Evolutionary conservation across 805 yeast species (phyloP).

Genomic region (Candida methanosorbosa): DNA sequence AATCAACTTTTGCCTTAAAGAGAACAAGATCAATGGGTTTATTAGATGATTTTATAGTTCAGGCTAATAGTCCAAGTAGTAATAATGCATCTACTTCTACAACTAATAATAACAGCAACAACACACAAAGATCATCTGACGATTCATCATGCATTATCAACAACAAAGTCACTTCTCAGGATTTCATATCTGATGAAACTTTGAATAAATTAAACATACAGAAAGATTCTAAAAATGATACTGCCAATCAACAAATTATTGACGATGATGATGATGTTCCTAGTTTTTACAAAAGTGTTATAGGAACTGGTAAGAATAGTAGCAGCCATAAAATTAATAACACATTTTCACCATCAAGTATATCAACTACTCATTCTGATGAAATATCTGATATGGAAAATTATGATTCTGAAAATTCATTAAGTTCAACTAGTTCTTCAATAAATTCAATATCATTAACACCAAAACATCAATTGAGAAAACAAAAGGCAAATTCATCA

Average conservation of each 20-base stretch:
- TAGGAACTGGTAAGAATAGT: slow-evolving; percentile 9
- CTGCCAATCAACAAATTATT: background rate
- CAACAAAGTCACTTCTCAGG: slow-evolving; percentile 87
- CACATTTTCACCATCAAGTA: slow-evolving; percentile 15
- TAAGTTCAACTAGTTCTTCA: slow-evolving; percentile 14
- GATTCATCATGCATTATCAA: slow-evolving; percentile 16
- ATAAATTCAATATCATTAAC: slow-evolving; percentile 14
- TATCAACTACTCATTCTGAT: slow-evolving; percentile 17
- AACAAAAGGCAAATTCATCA: slow-evolving; percentile 8
- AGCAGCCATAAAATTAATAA: background rate
- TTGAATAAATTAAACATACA: slow-evolving; percentile 62
- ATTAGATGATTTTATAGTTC: slow-evolving; percentile 48
- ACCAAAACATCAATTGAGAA: slow-evolving; percentile 23
- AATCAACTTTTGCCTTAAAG: slow-evolving; percentile 64
- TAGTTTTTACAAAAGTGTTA: slow-evolving; percentile 16
- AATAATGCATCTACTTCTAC: slow-evolving; percentile 6
- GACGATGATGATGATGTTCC: slow-evolving; percentile 15
- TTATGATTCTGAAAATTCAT: slow-evolving; percentile 19
- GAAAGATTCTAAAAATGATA: slow-evolving; percentile 6
- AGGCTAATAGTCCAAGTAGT: slow-evolving; percentile 5
- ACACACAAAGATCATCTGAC: no score
- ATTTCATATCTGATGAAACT: slow-evolving; percentile 87
- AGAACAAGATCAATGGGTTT: slow-evolving; percentile 79
- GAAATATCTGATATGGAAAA: slow-evolving; percentile 15
- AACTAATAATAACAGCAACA: background rate